Conservation (phyloP, 495 filamentous ascomycete species). For the Diplogelasinospora grovesii region DNA sequence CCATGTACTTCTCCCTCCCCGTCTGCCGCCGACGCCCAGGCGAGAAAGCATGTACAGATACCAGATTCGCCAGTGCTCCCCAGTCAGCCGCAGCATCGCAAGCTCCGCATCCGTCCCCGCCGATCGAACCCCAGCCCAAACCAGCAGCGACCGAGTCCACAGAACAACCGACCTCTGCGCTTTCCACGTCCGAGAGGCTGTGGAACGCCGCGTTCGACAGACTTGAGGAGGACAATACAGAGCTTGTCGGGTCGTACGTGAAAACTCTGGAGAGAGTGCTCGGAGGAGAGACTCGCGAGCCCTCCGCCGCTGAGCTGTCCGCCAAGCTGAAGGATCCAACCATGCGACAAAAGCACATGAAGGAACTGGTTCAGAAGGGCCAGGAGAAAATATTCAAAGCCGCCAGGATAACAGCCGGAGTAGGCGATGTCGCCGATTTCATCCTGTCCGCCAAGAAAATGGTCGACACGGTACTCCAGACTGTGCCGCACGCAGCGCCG, state of each 20-base stretch:
- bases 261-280: conserved; percentile 14
- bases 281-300: not conserved
- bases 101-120: conserved; percentile 2
- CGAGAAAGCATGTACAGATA: conserved; percentile 3
- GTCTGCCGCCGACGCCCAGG: not conserved
- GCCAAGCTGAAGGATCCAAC: conserved; percentile 8
- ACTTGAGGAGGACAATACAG: conserved; percentile 14
- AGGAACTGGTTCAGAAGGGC: conserved; percentile 13
- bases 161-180: conserved; percentile 8
- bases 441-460: conserved; percentile 16
- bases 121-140: conserved; percentile 4
- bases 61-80: not conserved
- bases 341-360: conserved; percentile 14
- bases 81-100: conserved; percentile 4
- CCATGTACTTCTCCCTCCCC: conserved; percentile 1
- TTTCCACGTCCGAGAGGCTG: conserved; percentile 12
- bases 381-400: conserved; percentile 13
- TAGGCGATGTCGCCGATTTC: conserved; percentile 13
- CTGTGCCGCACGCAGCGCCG: conserved; percentile 14
- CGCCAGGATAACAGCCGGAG: conserved; percentile 10
- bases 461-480: conserved; percentile 10
- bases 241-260: conserved; percentile 17
- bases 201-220: conserved; percentile 21
- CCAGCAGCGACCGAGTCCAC: conserved; percentile 3
- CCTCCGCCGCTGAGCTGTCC: conserved; percentile 2